Base-by-base conservation (phyloP, 306 rosid species). In the Cotoneaster glaucophyllus region DNA sequence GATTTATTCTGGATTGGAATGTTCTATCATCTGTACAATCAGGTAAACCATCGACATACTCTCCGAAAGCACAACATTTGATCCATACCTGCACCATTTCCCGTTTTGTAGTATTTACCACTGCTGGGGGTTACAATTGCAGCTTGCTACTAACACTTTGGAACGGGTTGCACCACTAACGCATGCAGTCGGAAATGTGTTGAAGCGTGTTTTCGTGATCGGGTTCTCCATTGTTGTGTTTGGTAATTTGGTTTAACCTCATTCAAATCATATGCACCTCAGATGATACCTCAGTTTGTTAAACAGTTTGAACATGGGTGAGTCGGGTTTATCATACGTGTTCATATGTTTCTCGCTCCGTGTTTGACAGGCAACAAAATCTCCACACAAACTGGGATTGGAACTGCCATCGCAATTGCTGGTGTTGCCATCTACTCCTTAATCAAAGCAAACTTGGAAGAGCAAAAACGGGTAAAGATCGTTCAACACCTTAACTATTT, bases 161-260 rank as follows among this genome's bases (percentile, higher is more conserved):
- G 96, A 91, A 76, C 81, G 93, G 14, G 96, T 91, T 29, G 93
- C 91, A 12, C 96, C 96, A 15, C 81, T 91, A 39, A 91, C 93
- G 48, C 96, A 91, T 44, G 96, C 96, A 7, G 96, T 91, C 13
- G 93, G 96, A 62, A 91, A 91, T 48, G 96, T 91, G 44, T 77
- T 91, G 90, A 88, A 91, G 88, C 87, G 91, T 70, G 96, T 91
- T 44, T 91, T 91, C 45, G 96, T 91, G 74, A 91, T 91, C 2
- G 96, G 96, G 1, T 91, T 88, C 88, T 88, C 96, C 25, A 91
- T 91, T 24, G 87, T 91, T 29, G 89, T 87, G 31, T 91, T 91
- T 2, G 96, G 96, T 91, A 91, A 76, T 66, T 44, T 65, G 52
- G 67, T 71, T 18, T 37, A 15, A 24, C 48, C 39, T 29, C 29